phyloP scores from a whole-genome alignment of 2,329 filamentous ascomycete genomes.

The Eutypa lata region DNA sequence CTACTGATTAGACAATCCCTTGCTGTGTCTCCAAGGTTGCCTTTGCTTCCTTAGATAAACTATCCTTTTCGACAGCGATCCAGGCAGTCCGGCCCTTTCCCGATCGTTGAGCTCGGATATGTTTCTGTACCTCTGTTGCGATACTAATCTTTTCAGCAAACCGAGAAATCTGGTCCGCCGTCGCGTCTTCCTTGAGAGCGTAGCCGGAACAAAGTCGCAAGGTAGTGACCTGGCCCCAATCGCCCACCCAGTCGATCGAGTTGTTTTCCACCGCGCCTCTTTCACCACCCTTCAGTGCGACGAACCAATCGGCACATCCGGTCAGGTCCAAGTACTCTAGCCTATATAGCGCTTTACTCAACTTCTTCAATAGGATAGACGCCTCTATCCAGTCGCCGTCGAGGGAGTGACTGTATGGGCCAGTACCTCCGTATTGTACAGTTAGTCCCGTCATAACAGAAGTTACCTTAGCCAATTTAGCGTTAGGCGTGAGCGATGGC shows the following conservation, averaged over 20 bases:
- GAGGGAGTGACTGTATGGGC: constrained; percentile 54
- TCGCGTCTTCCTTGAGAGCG: constrained; percentile 30
- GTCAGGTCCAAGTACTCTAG: constrained; percentile 61
- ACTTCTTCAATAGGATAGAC: constrained; percentile 49
- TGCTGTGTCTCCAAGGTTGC: constrained; percentile 8
- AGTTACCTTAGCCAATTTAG: constrained; percentile 44
- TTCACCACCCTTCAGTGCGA: constrained; percentile 37
- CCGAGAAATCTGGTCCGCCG: constrained; percentile 28
- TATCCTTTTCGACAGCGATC: constrained; percentile 46
- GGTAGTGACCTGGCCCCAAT: constrained; percentile 50
- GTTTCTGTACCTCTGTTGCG: constrained; percentile 43
- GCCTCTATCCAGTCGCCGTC: constrained; percentile 61
- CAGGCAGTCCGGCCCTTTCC: constrained; percentile 48
- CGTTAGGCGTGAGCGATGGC: constrained; percentile 55
- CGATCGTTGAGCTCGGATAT: constrained; percentile 42
- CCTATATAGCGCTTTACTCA: constrained; percentile 53
- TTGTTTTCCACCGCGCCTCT: constrained; percentile 38
- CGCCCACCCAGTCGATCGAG: constrained; percentile 50
- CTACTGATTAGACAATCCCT: neutral
- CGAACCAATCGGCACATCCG: constrained; percentile 55
- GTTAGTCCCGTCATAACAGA: constrained; percentile 38
- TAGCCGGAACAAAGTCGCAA: constrained; percentile 46
- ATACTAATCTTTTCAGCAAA: constrained; percentile 34
- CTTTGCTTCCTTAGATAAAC: constrained; percentile 15
- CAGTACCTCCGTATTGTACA: constrained; percentile 53